Base-by-base conservation (phyloP, 139 green algal species). In the Dunaliella primolecta region DNA sequence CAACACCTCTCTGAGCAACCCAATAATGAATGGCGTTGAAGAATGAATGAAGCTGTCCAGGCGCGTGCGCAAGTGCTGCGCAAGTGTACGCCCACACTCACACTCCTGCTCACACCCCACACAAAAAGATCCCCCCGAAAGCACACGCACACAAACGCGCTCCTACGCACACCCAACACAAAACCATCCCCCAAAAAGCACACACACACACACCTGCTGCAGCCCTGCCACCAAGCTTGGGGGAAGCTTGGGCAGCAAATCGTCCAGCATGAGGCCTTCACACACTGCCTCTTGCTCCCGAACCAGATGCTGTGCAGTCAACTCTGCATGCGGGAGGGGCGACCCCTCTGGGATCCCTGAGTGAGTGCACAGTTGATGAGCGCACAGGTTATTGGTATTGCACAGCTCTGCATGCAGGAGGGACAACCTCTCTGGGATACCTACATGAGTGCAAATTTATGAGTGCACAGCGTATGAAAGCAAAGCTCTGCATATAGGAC, bases 261-360 rank as follows among this genome's bases (percentile, higher is more conserved):
- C 79, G 3, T 87, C 78, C 36, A 87, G 84, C 36, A 64, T 75
- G 1, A 33, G 78, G 37, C 84, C 84, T 24, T 76, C 27, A 3
- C 38, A 36, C 38, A 84, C 70, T 35, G 74, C n/a, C 33, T 83
- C 71, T 80, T 85, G 80, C 15, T 82, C 71, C 15, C 70, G 72
- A 34, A 88, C n/a, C 34, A 70, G 34, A 72, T 88, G 85, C 24
- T 33, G 36, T 38, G 80, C 85, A 2, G 85, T 56, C 37, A 83
- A 55, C 75, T 83, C 38, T 36, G 55, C 57, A 31, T n/a, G 24
- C 1, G 32, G 72, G 71, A 3, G 2, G 25, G 70, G 70, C n/a
- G n/a, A n/a, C n/a, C n/a, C n/a, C n/a, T n/a, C n/a, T n/a, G n/a
- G n/a, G n/a, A n/a, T n/a, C n/a, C n/a, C n/a, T n/a, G n/a, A n/a